Percentiles rank a stretch among this genome's conserved stretches.
Evolutionary conservation across 345 rosid species (phyloP).

Genomic region (Eucalyptus curtisii): DNA sequence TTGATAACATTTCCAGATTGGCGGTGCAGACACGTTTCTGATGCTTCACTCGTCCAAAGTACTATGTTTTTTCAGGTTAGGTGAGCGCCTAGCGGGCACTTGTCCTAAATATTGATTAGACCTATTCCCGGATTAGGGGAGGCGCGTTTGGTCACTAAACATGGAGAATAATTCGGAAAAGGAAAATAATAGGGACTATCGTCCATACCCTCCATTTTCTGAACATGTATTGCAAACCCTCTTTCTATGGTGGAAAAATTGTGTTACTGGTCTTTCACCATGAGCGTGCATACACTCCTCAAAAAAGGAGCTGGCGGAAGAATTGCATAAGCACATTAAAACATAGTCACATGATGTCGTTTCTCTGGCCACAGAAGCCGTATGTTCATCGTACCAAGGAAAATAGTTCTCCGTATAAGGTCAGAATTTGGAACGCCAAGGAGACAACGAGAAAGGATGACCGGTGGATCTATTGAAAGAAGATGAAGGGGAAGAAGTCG

Average conservation of each 20-base stretch:
- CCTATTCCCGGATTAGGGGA: background rate
- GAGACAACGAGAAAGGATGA: background rate
- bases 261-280: background rate
- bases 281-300: background rate
- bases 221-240: background rate
- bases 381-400: background rate
- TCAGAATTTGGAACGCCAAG: background rate
- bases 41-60: background rate
- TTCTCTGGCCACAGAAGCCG: background rate
- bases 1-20: no score
- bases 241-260: background rate
- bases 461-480: background rate
- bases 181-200: background rate
- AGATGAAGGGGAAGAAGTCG: no score
- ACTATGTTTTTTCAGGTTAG: background rate
- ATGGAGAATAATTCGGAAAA: background rate
- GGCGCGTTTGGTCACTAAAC: background rate
- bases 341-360: background rate
- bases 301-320: no score
- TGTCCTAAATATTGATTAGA: background rate
- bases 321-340: background rate
- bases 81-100: no score
- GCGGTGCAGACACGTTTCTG: background rate
- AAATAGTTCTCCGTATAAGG: background rate
- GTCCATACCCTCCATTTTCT: background rate